Conservation (phyloP, 1,284 basidiomycete species). For the Leccinum solheimii region DNA sequence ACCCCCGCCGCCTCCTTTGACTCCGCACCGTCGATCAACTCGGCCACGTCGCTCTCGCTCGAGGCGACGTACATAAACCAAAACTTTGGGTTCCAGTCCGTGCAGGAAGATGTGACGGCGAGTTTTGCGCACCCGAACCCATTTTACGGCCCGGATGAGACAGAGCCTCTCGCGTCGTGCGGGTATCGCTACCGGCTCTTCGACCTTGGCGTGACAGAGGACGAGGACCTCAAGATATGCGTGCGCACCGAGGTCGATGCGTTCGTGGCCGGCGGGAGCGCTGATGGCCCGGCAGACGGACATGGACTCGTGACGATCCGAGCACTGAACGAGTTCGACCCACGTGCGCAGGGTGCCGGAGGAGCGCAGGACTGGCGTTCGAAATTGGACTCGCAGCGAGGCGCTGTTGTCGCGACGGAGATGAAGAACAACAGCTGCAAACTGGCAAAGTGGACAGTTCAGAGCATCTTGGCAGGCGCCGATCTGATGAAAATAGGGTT, state of each 20-base stretch:
- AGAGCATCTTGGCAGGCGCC: conserved; percentile 93
- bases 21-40: conserved; percentile 76
- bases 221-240: conserved; percentile 89
- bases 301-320: conserved; percentile 89
- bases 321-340: conserved; percentile 96
- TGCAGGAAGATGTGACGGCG: conserved; percentile 70
- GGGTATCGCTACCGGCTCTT: conserved; percentile 97
- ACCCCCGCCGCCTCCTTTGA: conserved; percentile 59
- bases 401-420: conserved; percentile 98
- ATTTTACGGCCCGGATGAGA: conserved; percentile 94
- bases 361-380: conserved; percentile 97
- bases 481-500: conserved; percentile 98
- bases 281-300: conserved; percentile 65
- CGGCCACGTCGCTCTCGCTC: conserved; percentile 89
- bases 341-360: conserved; percentile 86
- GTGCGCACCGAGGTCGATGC: conserved; percentile 98
- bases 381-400: conserved; percentile 94
- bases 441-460: conserved; percentile 96
- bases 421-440: conserved; percentile 99
- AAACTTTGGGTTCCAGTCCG: conserved; percentile 97
- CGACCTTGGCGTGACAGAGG: conserved; percentile 80
- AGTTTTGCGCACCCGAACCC: conserved; percentile 88
- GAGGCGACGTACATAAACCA: conserved; percentile 99
- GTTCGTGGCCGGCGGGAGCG: conserved; percentile 59
- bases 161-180: conserved; percentile 92